These are phyloP conservation scores for Neospermospora avenae DNA, from an alignment of 2,329 filamentous ascomycete genomes.

Conservation along the genomic window DNA sequence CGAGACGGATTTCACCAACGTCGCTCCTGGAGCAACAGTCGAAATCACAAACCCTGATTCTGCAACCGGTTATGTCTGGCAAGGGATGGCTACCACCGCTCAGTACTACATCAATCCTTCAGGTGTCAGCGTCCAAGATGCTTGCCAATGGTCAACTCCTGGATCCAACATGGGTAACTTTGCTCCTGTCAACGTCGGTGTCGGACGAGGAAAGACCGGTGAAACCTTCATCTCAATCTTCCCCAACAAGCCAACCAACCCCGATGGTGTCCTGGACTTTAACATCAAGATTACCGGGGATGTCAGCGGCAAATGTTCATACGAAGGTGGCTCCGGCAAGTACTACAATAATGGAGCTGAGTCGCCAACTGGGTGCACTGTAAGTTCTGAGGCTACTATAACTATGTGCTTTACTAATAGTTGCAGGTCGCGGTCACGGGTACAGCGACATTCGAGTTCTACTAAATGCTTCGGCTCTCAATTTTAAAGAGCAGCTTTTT, in stretches of 20 bases:
- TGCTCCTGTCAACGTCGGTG: slow-evolving; percentile 82
- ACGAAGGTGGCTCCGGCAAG: slow-evolving; percentile 23
- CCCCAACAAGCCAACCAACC: slow-evolving; percentile 75
- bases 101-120: slow-evolving; percentile 96
- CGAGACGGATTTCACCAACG: slow-evolving; percentile 75
- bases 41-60: slow-evolving; percentile 74
- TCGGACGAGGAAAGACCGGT: slow-evolving; percentile 63
- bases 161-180: slow-evolving; percentile 69
- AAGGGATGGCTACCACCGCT: slow-evolving; percentile 72
- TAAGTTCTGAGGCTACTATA: slow-evolving; percentile 27
- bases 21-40: slow-evolving; percentile 55
- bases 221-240: slow-evolving; percentile 79
- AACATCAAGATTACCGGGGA: slow-evolving; percentile 72
- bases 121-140: slow-evolving; percentile 62
- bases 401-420: slow-evolving; percentile 1
- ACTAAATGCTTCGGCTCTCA: slow-evolving; percentile 19
- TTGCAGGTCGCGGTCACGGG: slow-evolving; percentile 27
- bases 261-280: slow-evolving; percentile 64
- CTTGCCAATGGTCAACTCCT: slow-evolving; percentile 72
- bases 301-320: slow-evolving; percentile 31
- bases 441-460: slow-evolving; percentile 27
- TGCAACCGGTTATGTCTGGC: slow-evolving; percentile 72
- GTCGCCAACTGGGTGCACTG: slow-evolving; percentile 34
- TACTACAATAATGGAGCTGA: slow-evolving; percentile 32
- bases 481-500: slow-evolving; percentile 20